phyloP scores from a whole-genome alignment of 2,329 filamentous ascomycete genomes.

The Phialophora tarda region DNA sequence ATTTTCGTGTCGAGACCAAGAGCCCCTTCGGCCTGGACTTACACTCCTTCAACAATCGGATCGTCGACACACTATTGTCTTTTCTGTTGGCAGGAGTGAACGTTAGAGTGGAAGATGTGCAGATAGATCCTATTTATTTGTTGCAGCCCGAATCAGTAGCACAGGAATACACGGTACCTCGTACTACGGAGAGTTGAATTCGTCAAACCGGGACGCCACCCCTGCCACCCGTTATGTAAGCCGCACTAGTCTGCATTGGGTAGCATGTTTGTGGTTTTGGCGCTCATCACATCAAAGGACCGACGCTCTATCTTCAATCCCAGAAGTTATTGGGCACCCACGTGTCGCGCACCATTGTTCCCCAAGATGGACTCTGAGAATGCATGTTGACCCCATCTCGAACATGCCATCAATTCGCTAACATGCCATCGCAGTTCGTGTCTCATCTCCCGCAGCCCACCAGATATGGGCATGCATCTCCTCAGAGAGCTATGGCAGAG shows the following conservation, averaged over 20 bases:
- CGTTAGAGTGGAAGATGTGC: too few species aligned
- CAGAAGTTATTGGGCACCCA: neutral
- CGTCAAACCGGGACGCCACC: too few species aligned
- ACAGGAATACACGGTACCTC: too few species aligned
- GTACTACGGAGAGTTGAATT: too few species aligned
- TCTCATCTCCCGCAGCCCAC: conserved; percentile 47
- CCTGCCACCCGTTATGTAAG: neutral
- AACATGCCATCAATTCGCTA: conserved; percentile 5
- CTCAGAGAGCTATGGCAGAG: conserved; percentile 52
- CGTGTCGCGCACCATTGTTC: neutral
- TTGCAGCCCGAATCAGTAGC: too few species aligned
- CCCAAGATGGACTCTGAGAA: conserved; percentile 35
- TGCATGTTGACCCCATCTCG: conserved; percentile 24
- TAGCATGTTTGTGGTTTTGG: neutral
- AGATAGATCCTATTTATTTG: too few species aligned
- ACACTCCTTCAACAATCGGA: too few species aligned
- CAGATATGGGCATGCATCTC: conserved; percentile 40
- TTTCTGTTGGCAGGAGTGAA: too few species aligned
- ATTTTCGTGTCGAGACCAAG: too few species aligned
- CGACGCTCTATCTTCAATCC: conserved; percentile 1
- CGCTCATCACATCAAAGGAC: neutral
- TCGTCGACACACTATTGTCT: too few species aligned
- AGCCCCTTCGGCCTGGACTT: too few species aligned
- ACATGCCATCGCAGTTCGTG: conserved; percentile 37
- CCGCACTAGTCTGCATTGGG: neutral